Evolutionary conservation across 805 yeast genomes (phyloP).

Genomic region (Candida sakaeoensis): DNA sequence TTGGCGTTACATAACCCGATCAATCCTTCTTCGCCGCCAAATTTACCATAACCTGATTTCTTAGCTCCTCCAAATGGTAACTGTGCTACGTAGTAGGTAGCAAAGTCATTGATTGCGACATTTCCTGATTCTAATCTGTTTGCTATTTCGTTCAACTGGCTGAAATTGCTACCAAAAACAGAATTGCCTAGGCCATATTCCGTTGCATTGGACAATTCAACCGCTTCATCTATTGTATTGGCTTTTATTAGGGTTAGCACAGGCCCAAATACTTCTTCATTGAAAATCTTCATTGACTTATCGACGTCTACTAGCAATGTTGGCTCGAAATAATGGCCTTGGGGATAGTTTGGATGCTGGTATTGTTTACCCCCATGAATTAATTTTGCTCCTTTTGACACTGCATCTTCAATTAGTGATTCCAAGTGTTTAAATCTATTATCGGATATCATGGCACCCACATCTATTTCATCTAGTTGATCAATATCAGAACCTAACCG

Average conservation of each 20-base stretch:
- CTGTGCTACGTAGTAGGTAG: conserved; percentile 92
- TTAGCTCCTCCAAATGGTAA: conserved; percentile 94
- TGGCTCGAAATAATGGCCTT: conserved; percentile 91
- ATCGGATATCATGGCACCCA: conserved; percentile 93
- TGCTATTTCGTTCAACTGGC: conserved; percentile 59
- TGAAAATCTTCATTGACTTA: conserved; percentile 70
- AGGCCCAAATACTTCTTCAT: conserved; percentile 94
- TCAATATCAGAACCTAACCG: conserved; percentile 91
- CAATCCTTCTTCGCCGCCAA: conserved; percentile 97
- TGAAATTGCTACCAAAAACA: conserved; percentile 68
- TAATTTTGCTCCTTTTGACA: conserved; percentile 73
- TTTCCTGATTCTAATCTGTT: conserved; percentile 73
- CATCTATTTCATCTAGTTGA: conserved; percentile 83
- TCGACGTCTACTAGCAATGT: conserved; percentile 83
- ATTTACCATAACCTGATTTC: conserved; percentile 95
- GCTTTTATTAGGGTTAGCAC: conserved; percentile 79
- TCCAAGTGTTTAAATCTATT: conserved; percentile 69
- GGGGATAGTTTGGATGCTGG: conserved; percentile 88
- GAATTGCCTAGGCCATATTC: conserved; percentile 91
- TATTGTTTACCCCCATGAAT: conserved; percentile 78
- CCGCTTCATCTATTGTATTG: conserved; percentile 57
- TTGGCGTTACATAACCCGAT: conserved; percentile 86
- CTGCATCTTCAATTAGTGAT: conserved; percentile 67
- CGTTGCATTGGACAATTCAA: conserved; percentile 75
- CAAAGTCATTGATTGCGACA: conserved; percentile 96